Conservation (phyloP, 352 stramenopile genomes). For the Pythium aphanidermatum region DNA sequence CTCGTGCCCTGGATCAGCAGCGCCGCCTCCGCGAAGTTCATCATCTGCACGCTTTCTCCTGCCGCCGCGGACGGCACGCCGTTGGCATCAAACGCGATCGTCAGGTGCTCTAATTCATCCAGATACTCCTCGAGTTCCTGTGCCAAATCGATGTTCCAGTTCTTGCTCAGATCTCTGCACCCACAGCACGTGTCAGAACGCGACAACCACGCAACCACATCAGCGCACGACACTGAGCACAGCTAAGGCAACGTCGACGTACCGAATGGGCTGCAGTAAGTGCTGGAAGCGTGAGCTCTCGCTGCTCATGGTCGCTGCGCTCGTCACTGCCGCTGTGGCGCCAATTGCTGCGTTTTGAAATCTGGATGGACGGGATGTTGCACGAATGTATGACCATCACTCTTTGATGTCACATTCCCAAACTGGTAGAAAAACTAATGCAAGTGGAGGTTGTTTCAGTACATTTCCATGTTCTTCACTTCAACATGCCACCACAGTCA, state of each 20-base stretch:
- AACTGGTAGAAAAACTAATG: too few relatives aligned
- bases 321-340: too few relatives aligned
- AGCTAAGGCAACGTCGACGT: slow-evolving; percentile 2
- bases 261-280: slow-evolving; percentile 84
- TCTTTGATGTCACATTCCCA: too few relatives aligned
- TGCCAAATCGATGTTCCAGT: slow-evolving; percentile 90
- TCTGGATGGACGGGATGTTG: too few relatives aligned
- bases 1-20: slow-evolving; percentile 92
- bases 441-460: too few relatives aligned
- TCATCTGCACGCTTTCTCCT: slow-evolving; percentile 15
- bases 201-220: slow-evolving; percentile 1
- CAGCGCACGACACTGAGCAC: neutral
- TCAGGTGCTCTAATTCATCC: slow-evolving; percentile 75
- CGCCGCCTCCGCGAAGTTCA: slow-evolving; percentile 93
- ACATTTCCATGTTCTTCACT: too few relatives aligned
- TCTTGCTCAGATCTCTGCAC: slow-evolving; percentile 83
- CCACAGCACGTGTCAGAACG: neutral
- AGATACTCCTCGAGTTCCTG: slow-evolving; percentile 88
- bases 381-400: too few relatives aligned
- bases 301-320: slow-evolving; percentile 25
- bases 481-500: too few relatives aligned
- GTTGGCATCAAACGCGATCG: slow-evolving; percentile 56
- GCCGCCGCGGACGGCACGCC: slow-evolving; percentile 12
- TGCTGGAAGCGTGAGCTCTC: slow-evolving; percentile 68
- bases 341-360: too few relatives aligned